These are phyloP conservation scores for Boletus pseudo-olivaceus DNA, from an alignment of 768 basidiomycete genomes.

Conservation along the genomic window DNA sequence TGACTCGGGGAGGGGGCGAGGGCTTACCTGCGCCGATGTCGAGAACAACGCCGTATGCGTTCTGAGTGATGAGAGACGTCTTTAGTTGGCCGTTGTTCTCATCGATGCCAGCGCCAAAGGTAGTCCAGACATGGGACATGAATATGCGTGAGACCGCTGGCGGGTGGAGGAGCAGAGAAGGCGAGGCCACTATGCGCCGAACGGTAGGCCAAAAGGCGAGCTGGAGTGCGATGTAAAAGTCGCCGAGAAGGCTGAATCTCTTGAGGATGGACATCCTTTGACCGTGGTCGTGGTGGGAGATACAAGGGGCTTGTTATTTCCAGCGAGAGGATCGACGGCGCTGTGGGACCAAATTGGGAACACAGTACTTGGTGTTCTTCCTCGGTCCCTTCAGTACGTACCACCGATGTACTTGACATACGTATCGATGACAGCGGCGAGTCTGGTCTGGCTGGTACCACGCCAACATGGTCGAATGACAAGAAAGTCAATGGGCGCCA, in stretches of 20 bases:
- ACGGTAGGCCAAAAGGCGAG: constrained; percentile 46
- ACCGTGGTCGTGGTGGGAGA: constrained; percentile 2
- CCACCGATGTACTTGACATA: not conserved
- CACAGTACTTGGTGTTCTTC: not conserved
- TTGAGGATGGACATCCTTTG: constrained; percentile 15
- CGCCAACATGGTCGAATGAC: not conserved
- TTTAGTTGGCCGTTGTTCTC: constrained; percentile 40
- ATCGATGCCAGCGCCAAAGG: constrained; percentile 48
- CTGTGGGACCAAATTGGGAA: constrained; percentile 1
- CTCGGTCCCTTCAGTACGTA: not conserved
- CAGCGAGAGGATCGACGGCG: not conserved
- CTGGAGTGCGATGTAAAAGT: constrained; percentile 40
- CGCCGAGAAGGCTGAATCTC: constrained; percentile 37
- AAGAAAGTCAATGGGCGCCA: no score
- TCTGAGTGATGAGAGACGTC: constrained; percentile 44
- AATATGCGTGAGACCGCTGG: constrained; percentile 47
- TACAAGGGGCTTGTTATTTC: not conserved
- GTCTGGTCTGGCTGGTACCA: not conserved
- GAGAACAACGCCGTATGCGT: constrained; percentile 59
- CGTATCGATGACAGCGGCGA: no score
- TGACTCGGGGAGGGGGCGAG: not conserved
- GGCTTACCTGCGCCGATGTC: constrained; percentile 64
- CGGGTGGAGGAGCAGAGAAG: constrained; percentile 46
- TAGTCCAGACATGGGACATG: constrained; percentile 56
- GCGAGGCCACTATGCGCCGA: constrained; percentile 35